Conservation (phyloP, 495 filamentous ascomycete species). For the Lindgomyces ingoldianus region DNA sequence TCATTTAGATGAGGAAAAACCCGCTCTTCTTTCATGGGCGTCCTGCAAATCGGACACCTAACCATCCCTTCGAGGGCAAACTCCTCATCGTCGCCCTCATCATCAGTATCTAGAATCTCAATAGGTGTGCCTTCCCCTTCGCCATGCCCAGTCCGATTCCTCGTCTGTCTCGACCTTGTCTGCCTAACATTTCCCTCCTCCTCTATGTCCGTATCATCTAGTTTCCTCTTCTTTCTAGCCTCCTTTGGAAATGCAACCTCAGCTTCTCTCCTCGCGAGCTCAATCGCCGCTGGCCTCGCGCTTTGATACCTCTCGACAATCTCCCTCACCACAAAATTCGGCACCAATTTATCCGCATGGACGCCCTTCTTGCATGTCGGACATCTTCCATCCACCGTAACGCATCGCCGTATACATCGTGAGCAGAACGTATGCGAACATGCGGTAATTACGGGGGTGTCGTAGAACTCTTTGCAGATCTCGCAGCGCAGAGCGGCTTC, state of each 20-base stretch:
- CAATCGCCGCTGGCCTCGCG: constrained; percentile 62
- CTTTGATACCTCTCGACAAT: constrained; percentile 75
- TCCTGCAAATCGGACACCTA: constrained; percentile 76
- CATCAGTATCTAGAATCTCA: constrained; percentile 33
- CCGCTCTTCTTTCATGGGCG: constrained; percentile 71
- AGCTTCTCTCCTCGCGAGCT: constrained; percentile 55
- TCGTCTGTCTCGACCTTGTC: constrained; percentile 42
- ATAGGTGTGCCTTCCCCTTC: constrained; percentile 38
- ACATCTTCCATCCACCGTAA: constrained; percentile 80
- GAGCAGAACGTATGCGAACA: constrained; percentile 98
- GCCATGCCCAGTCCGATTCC: constrained; percentile 33
- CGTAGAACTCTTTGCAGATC: constrained; percentile 96
- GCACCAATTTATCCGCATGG: constrained; percentile 79
- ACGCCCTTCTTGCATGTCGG: constrained; percentile 75
- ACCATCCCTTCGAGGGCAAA: constrained; percentile 64
- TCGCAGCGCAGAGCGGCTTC: constrained; percentile 90
- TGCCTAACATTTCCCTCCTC: constrained; percentile 44
- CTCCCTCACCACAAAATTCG: constrained; percentile 81
- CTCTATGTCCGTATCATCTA: constrained; percentile 52
- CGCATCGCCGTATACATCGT: constrained; percentile 82
- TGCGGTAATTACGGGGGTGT: constrained; percentile 87
- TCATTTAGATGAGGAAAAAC: constrained; percentile 78
- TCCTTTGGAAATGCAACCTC: constrained; percentile 27
- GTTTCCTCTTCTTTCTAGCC: constrained; percentile 53
- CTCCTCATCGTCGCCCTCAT: constrained; percentile 43